Evolutionary conservation across 2,329 filamentous ascomycete genomes (phyloP).

Genomic region (Escovopsis sp.): DNA sequence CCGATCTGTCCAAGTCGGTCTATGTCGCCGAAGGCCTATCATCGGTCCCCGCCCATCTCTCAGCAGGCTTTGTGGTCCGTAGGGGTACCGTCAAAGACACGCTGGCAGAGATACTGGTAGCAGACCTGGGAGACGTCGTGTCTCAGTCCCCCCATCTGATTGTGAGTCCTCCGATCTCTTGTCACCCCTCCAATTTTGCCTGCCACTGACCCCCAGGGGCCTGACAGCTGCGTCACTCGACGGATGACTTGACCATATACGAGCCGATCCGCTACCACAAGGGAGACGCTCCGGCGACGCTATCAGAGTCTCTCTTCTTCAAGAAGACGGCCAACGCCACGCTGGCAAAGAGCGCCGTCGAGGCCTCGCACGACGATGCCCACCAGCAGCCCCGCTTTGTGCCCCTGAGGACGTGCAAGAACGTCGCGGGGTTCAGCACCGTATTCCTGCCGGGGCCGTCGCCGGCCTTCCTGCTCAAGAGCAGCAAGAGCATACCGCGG

Average conservation of each 20-base stretch:
- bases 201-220: too few relatives aligned
- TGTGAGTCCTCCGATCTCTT: slow-evolving; percentile 31
- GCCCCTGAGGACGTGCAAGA: slow-evolving; percentile 42
- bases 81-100: slow-evolving; percentile 58
- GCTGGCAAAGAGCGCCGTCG: slow-evolving; percentile 43
- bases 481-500: slow-evolving; percentile 60
- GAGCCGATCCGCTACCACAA: slow-evolving; percentile 51
- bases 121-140: slow-evolving; percentile 67
- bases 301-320: slow-evolving; percentile 52
- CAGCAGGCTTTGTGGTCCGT: slow-evolving; percentile 52
- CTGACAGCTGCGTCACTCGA: slow-evolving; percentile 54
- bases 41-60: slow-evolving; percentile 63
- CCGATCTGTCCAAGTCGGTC: slow-evolving; percentile 54
- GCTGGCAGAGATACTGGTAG: slow-evolving; percentile 66
- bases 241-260: slow-evolving; percentile 77
- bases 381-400: slow-evolving; percentile 31
- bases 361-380: slow-evolving; percentile 35
- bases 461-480: slow-evolving; percentile 70
- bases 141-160: slow-evolving; percentile 65
- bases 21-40: slow-evolving; percentile 64
- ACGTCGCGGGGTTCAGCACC: slow-evolving; percentile 63
- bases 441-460: slow-evolving; percentile 73
- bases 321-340: slow-evolving; percentile 57
- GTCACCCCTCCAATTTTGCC: too few relatives aligned
- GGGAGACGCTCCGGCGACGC: slow-evolving; percentile 21